Evolutionary conservation across 495 filamentous ascomycete genomes (phyloP).

Genomic region (Neurospora sp.): DNA sequence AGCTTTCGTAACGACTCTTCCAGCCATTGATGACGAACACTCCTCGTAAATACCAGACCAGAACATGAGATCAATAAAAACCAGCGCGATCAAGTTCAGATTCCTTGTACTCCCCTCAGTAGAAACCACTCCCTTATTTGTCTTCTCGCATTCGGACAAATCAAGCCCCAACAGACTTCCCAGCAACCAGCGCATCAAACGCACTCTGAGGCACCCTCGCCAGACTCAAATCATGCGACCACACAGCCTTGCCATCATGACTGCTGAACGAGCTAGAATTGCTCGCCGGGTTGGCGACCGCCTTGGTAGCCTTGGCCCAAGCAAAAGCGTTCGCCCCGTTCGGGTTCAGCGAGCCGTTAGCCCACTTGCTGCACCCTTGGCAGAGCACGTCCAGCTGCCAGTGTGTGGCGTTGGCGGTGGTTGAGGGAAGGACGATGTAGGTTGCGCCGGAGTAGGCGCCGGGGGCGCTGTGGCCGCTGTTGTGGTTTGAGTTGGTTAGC

Average conservation of each 20-base stretch:
- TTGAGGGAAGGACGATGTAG: conserved; percentile 33
- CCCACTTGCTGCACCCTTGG: conserved; percentile 33
- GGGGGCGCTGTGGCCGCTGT: conserved; percentile 28
- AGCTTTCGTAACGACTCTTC: background rate
- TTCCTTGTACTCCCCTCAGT: background rate
- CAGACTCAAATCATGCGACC: conserved; percentile 17
- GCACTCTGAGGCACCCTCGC: conserved; percentile 20
- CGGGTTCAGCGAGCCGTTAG: conserved; percentile 18
- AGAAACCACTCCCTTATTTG: background rate
- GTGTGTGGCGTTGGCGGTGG: conserved; percentile 35
- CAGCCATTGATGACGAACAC: background rate
- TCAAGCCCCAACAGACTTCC: background rate
- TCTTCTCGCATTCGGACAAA: background rate
- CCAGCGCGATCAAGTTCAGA: background rate
- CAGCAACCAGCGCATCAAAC: conserved; percentile 17
- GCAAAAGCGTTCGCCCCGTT: conserved; percentile 18
- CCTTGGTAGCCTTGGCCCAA: conserved; percentile 16
- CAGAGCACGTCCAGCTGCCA: conserved; percentile 39
- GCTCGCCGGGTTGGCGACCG: conserved; percentile 9
- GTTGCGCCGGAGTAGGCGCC: conserved; percentile 30
- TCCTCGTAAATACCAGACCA: background rate
- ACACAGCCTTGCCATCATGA: conserved; percentile 16
- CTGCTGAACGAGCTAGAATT: conserved; percentile 18
- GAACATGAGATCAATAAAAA: background rate
- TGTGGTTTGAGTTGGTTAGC: conserved; percentile 6